Conservation (phyloP, 129 eudicot species). For the Helianthus annuus region DNA sequence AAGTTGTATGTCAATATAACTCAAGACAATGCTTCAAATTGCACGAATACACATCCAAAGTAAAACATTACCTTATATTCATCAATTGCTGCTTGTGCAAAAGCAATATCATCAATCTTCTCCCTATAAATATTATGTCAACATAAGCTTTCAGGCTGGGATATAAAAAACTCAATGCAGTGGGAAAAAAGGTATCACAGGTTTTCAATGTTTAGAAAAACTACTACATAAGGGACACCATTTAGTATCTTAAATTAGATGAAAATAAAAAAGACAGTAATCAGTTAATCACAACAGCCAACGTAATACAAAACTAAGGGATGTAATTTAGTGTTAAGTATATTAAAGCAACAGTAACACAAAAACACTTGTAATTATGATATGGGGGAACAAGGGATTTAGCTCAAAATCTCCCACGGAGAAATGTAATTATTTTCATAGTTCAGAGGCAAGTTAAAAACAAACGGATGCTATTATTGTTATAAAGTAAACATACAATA, state of each 20-base stretch:
- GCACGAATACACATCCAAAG: constrained; percentile 8
- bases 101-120: constrained; percentile 79
- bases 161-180: neutral
- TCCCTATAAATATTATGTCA: constrained; percentile 58
- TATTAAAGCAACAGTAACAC: neutral
- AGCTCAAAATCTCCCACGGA: constrained; percentile 15
- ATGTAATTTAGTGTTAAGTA: neutral
- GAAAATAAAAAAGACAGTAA: neutral
- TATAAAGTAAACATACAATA: constrained; percentile 11
- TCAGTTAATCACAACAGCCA: neutral
- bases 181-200: neutral
- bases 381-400: neutral
- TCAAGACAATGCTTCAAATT: constrained; percentile 8
- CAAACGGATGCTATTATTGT: constrained; percentile 5
- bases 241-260: constrained; percentile 10
- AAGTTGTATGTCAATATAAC: constrained; percentile 17
- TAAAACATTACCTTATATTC: constrained; percentile 74
- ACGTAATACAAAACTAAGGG: neutral
- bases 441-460: neutral
- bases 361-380: constrained; percentile 6
- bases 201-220: constrained; percentile 8
- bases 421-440: neutral
- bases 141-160: constrained; percentile 21
- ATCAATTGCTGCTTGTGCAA: constrained; percentile 86
- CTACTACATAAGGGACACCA: neutral